These are phyloP conservation scores for Musa balbisiana DNA, from an alignment of 202 grass and related monocot species.

Conservation along the genomic window DNA sequence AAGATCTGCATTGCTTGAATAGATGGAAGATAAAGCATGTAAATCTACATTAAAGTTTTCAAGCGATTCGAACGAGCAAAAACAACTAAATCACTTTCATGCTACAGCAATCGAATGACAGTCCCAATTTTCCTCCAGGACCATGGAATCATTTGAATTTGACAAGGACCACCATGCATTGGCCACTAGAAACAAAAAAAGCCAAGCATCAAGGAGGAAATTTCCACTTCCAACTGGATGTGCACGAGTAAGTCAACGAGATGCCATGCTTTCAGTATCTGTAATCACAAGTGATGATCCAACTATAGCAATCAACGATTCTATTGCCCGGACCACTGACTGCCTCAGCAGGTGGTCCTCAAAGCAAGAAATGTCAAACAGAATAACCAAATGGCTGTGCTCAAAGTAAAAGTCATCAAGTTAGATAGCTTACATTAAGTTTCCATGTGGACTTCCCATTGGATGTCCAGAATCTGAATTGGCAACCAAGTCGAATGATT, in stretches of 20 bases:
- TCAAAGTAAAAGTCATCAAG: background rate
- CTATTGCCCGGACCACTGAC: slow-evolving; percentile 29
- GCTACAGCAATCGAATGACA: background rate
- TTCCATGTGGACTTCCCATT: background rate
- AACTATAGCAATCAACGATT: slow-evolving; percentile 27
- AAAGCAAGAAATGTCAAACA: background rate
- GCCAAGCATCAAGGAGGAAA: no score
- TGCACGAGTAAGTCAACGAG: slow-evolving; percentile 24
- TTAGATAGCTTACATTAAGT: background rate
- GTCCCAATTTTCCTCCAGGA: background rate
- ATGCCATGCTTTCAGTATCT: slow-evolving; percentile 29
- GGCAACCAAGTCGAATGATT: background rate
- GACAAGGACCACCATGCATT: background rate
- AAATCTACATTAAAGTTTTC: background rate
- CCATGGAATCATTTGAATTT: background rate
- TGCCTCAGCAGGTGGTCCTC: slow-evolving; percentile 34
- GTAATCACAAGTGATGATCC: slow-evolving; percentile 25
- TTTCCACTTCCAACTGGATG: slow-evolving; percentile 24
- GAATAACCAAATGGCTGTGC: no score
- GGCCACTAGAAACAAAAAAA: background rate
- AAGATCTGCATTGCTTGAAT: no score
- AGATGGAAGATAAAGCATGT: no score
- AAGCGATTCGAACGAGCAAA: background rate
- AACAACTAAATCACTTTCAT: background rate
- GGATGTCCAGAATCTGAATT: background rate